Conservation (phyloP, 768 basidiomycete genomes). For the Rossbeevera mucosa region DNA sequence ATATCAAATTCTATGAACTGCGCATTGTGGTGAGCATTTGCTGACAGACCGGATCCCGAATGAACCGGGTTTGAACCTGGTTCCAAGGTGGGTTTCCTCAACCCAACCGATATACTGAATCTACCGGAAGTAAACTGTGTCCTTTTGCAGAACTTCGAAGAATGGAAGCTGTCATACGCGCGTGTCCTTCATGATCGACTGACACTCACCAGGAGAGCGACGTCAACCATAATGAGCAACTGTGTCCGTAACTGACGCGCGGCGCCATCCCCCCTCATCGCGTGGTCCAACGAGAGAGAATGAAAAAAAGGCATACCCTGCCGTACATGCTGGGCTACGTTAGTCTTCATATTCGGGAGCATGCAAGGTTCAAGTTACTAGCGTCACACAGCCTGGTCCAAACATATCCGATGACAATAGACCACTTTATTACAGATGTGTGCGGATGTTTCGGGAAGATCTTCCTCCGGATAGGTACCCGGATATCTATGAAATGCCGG, state of each 20-base stretch:
- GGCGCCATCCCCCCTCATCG: not conserved
- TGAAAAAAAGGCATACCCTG: not conserved
- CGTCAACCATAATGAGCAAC: not conserved
- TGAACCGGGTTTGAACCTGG: not conserved
- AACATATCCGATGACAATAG: not conserved
- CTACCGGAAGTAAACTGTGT: not conserved
- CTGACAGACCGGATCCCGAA: not conserved
- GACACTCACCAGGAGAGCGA: not conserved
- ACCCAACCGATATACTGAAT: not conserved
- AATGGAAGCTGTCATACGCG: constrained; percentile 18
- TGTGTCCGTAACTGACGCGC: not conserved
- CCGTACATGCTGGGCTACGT: not conserved
- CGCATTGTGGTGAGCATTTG: not conserved
- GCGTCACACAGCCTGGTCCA: not conserved
- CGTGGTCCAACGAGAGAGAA: not conserved
- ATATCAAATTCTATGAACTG: constrained; percentile 1
- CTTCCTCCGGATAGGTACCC: not conserved
- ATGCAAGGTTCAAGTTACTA: not conserved
- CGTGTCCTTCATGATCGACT: constrained; percentile 24
- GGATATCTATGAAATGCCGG: constrained; percentile 6
- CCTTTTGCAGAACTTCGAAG: constrained; percentile 1
- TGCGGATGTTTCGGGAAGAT: not conserved
- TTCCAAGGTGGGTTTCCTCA: not conserved
- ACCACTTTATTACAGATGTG: not conserved
- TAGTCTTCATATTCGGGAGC: not conserved